phyloP scores from a whole-genome alignment of 192 early-diverging fungal genomes.

The Chytriomyces hyalinus region DNA sequence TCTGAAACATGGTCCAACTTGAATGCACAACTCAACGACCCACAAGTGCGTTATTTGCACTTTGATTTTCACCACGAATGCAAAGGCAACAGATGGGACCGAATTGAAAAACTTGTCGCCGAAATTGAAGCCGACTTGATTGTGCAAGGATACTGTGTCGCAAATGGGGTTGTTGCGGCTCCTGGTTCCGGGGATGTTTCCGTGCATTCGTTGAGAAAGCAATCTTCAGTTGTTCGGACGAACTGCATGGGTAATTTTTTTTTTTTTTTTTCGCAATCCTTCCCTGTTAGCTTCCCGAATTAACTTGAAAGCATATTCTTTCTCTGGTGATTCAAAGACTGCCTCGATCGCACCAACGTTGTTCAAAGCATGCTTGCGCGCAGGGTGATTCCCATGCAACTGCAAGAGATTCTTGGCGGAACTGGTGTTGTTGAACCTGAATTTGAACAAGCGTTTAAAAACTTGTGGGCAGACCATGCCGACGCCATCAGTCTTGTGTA shows the following conservation, averaged over 20 bases:
- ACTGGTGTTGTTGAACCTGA: conserved; percentile 32
- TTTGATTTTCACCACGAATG: conserved; percentile 99
- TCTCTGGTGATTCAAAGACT: conserved; percentile 53
- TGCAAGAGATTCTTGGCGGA: conserved; percentile 10
- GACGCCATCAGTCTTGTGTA: conserved; percentile 90
- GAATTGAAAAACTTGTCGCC: conserved; percentile 82
- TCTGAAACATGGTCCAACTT: conserved; percentile 77
- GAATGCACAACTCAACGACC: conserved; percentile 56
- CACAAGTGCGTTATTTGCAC: conserved; percentile 69
- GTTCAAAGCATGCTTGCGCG: conserved; percentile 92
- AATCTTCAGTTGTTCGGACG: conserved; percentile 85
- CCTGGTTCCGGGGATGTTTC: conserved; percentile 54
- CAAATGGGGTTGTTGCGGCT: conserved; percentile 49
- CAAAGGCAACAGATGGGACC: conserved; percentile 94
- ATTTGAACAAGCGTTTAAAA: conserved; percentile 80
- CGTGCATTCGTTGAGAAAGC: conserved; percentile 50
- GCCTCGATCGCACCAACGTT: conserved; percentile 98
- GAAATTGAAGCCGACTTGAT: conserved; percentile 72
- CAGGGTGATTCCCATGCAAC: conserved; percentile 42
- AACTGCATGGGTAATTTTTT: conserved; percentile 87
- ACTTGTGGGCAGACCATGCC: conserved; percentile 98
- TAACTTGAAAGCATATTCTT: too few species aligned
- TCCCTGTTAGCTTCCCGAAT: too few species aligned
- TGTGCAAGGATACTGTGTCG: conserved; percentile 59
- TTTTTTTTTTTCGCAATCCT: not conserved